Evolutionary conservation across 1,284 basidiomycete genomes (phyloP).

Genomic region (Moniliophthora roreri): DNA sequence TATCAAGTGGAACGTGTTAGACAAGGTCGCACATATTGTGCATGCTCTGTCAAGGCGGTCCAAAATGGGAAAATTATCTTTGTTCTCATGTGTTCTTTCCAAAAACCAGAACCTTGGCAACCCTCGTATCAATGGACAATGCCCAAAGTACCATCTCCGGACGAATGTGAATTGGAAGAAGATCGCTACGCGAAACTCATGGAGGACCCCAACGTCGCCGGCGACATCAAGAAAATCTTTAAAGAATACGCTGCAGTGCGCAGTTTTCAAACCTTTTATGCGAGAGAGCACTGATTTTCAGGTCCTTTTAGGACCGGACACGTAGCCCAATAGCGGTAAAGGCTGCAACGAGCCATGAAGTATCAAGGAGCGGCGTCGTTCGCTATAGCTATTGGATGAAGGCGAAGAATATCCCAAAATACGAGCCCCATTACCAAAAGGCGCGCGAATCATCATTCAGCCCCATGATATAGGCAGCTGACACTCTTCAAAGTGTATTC

Average conservation of each 20-base stretch:
- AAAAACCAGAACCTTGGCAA: conserved; percentile 77
- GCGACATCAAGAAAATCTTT: conserved; percentile 30
- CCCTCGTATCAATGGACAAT: conserved; percentile 64
- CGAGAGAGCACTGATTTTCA: not conserved
- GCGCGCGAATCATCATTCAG: conserved; percentile 42
- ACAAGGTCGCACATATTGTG: conserved; percentile 73
- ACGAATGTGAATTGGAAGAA: conserved; percentile 66
- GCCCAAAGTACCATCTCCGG: conserved; percentile 59
- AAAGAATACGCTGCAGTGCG: conserved; percentile 47
- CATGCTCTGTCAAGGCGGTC: conserved; percentile 67
- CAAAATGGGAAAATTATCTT: conserved; percentile 83
- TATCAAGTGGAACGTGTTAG: conserved; percentile 88
- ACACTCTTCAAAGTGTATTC: conserved; percentile 61
- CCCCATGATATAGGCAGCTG: not conserved
- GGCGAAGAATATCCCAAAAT: conserved; percentile 64
- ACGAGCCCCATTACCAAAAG: conserved; percentile 78
- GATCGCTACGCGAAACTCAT: conserved; percentile 37
- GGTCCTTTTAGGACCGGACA: conserved; percentile 53
- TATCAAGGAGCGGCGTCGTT: conserved; percentile 44
- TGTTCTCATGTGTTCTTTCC: conserved; percentile 85
- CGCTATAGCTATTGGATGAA: conserved; percentile 81
- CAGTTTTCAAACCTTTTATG: not conserved
- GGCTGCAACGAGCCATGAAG: conserved; percentile 38
- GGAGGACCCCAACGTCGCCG: conserved; percentile 32
- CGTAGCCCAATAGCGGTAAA: conserved; percentile 73